Conservation (phyloP, 2,329 filamentous ascomycete genomes). For the Trichoderma polysporum region DNA sequence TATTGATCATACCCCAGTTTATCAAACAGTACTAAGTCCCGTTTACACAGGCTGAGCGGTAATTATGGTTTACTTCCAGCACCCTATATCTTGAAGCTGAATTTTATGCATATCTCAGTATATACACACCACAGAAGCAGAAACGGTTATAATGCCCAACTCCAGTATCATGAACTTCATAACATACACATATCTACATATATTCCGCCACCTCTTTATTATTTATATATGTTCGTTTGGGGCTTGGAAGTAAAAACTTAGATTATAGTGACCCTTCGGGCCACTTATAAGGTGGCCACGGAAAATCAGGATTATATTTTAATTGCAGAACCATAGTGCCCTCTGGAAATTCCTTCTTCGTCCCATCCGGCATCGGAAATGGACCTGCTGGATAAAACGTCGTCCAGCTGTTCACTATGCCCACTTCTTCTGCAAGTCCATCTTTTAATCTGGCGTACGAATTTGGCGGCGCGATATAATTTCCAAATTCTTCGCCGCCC, state of each 20-base stretch:
- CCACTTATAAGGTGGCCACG: slow-evolving; percentile 13
- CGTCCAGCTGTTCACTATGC: background rate
- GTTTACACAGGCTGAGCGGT: too few relatives aligned
- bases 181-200: background rate
- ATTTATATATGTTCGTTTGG: too few relatives aligned
- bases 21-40: too few relatives aligned
- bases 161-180: too few relatives aligned
- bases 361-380: slow-evolving; percentile 22
- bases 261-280: background rate
- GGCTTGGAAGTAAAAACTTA: too few relatives aligned
- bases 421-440: background rate
- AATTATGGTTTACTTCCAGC: too few relatives aligned
- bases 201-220: background rate
- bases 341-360: slow-evolving; percentile 25
- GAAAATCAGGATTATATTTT: slow-evolving; percentile 24
- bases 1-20: too few relatives aligned
- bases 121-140: too few relatives aligned
- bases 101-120: too few relatives aligned
- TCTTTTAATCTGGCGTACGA: background rate
- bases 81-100: too few relatives aligned
- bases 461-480: background rate
- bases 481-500: slow-evolving; percentile 5
- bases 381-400: background rate
- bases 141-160: too few relatives aligned
- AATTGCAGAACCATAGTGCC: slow-evolving; percentile 25